Evolutionary conservation across 169 alveolate species (phyloP).

Genomic region (Plasmodium vinckei): DNA sequence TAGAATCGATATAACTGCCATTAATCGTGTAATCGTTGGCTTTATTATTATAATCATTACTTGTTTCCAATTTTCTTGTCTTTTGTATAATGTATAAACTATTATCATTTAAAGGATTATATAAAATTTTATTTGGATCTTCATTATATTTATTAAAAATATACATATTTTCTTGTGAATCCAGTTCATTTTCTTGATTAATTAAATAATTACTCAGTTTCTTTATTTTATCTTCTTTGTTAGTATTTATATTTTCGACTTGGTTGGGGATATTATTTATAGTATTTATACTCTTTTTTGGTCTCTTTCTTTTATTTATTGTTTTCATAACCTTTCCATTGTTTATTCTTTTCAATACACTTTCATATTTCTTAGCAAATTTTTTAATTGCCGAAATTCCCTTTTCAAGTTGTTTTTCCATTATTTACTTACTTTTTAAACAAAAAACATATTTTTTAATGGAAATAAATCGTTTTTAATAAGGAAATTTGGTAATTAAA

Average conservation of each 20-base stretch:
- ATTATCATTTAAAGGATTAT: slow-evolving; percentile 5
- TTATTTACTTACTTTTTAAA: slow-evolving; percentile 1
- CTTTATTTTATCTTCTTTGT: slow-evolving; percentile 46
- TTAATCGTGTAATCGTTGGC: not conserved
- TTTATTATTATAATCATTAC: slow-evolving; percentile 9
- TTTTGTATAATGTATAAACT: slow-evolving; percentile 13
- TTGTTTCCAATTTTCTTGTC: slow-evolving; percentile 2
- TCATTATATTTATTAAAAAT: slow-evolving; percentile 34
- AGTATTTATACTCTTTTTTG: slow-evolving; percentile 10
- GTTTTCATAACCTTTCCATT: slow-evolving; percentile 35
- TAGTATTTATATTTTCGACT: not conserved
- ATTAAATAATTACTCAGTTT: slow-evolving; percentile 39
- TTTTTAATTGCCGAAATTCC: slow-evolving; percentile 45
- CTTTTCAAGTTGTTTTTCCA: slow-evolving; percentile 45
- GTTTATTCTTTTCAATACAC: slow-evolving; percentile 3
- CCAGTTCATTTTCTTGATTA: slow-evolving; percentile 57
- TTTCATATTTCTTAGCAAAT: slow-evolving; percentile 48
- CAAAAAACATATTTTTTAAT: not conserved
- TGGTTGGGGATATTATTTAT: not conserved
- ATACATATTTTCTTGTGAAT: slow-evolving; percentile 50
- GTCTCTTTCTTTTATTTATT: slow-evolving; percentile 36
- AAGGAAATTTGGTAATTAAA: not conserved
- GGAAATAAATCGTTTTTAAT: not conserved
- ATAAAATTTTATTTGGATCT: slow-evolving; percentile 24
- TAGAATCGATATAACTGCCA: slow-evolving; percentile 22